Base-by-base conservation (phyloP, 352 stramenopile species). In the Phytophthora multivora region DNA sequence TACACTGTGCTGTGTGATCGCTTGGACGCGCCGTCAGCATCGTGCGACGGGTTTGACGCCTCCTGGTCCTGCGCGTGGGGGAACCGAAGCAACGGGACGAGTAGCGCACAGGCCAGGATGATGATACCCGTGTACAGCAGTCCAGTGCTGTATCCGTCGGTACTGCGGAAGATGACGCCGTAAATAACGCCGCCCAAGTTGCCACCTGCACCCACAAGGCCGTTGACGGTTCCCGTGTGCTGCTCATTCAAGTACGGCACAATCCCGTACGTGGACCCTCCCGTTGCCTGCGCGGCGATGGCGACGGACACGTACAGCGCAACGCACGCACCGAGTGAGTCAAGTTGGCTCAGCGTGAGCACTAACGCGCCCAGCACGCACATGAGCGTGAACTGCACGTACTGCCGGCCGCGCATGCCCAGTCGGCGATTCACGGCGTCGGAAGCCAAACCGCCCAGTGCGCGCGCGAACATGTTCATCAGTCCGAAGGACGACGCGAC, bases 401-500 rank as follows among this genome's bases (percentile, higher is more conserved):
- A 72, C 49, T 98, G 63, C 45, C 96, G 93, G 28, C 95, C 96
- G 13, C 76, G 69, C 87, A 98, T 98, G 21, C 88, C 92, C n/a
- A 91, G 77, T 52, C 73, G 73, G 40, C 67, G 69, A 60, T 97
- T 98, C 49, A 80, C 63, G 15, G 83, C 77, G 69, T 98, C 95
- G 26, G 87, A 97, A 1, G 79, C 45, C 58, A 94, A 79, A 26
- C 93, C 93, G 35, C 96, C 91, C 40, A 97, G 40, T 23, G 89
- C 91, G 49, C 93, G 90, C 3, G 92, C 87, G 63, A 98, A 97
- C 43, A 98, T 73, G 69, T 98, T 98, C 89, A 98, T 98, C 59
- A 96, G 92, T 10, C 94, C 94, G 66, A 98, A 98, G 15, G 94
- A 83, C 16, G 91, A 97, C 6, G 93, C 90, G 61, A 98, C 85